phyloP scores from a whole-genome alignment of 768 basidiomycete genomes.

The Cantharellus anzutake region DNA sequence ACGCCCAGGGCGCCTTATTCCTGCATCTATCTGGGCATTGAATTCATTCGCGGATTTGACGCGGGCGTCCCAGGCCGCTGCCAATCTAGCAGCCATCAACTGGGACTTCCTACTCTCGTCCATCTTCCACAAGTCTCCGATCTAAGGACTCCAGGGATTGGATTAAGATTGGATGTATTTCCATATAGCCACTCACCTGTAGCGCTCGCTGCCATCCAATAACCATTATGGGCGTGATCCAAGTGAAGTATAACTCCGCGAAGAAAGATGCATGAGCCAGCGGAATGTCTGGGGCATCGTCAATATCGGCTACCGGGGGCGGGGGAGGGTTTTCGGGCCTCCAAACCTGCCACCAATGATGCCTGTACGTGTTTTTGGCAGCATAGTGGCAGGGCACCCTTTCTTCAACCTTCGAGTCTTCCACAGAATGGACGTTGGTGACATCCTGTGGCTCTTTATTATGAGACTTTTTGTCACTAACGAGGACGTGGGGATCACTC shows the following conservation, averaged over 20 bases:
- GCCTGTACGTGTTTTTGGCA: not conserved
- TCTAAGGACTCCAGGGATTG: constrained; percentile 12
- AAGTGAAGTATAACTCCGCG: constrained; percentile 16
- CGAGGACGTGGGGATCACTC: too few species aligned
- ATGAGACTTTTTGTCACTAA: too few species aligned
- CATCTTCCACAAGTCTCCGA: constrained; percentile 7
- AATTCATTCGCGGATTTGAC: constrained; percentile 15
- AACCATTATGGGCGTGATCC: constrained; percentile 34
- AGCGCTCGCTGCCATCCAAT: constrained; percentile 55
- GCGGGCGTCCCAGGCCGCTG: constrained; percentile 14
- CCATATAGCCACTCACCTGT: constrained; percentile 11
- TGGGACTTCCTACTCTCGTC: constrained; percentile 1
- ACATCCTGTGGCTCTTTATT: too few species aligned
- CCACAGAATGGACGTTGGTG: too few species aligned
- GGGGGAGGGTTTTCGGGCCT: not conserved
- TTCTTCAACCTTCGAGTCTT: too few species aligned
- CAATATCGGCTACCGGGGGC: not conserved
- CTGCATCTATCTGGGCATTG: constrained; percentile 19
- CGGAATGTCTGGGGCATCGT: not conserved
- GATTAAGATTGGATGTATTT: constrained; percentile 16
- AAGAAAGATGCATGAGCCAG: not conserved
- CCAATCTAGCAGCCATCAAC: constrained; percentile 16
- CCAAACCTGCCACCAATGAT: not conserved
- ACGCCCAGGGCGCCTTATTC: constrained; percentile 12
- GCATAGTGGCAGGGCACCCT: not conserved